Conservation (phyloP, 345 rosid genomes). For the Boechera divaricarpa region DNA sequence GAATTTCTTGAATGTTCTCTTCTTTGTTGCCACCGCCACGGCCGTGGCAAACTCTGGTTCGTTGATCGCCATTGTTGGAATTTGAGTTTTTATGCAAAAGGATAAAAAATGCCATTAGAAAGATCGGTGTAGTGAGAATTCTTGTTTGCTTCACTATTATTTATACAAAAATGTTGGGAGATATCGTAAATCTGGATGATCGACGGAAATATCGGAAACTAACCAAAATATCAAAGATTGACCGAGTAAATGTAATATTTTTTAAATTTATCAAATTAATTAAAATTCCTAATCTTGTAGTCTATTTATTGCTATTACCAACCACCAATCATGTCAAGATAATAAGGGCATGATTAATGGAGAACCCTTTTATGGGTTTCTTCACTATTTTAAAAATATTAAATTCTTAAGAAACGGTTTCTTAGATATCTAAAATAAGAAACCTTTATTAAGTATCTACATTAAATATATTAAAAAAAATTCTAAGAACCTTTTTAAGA, state of each 20-base stretch:
- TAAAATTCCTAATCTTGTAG: neutral
- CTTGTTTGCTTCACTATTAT: slow-evolving; percentile 6
- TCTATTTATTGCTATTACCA: neutral
- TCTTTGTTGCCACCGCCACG: slow-evolving; percentile 55
- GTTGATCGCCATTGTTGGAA: slow-evolving; percentile 51
- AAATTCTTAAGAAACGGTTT: no score
- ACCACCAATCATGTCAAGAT: neutral
- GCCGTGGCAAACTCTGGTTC: slow-evolving; percentile 55
- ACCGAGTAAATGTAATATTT: slow-evolving; percentile 19
- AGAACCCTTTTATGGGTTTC: no score
- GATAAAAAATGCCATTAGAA: slow-evolving; percentile 38
- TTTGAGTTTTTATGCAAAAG: slow-evolving; percentile 6
- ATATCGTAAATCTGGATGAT: slow-evolving; percentile 4
- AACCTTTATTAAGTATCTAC: no score
- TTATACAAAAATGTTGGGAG: slow-evolving; percentile 7
- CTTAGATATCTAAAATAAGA: no score
- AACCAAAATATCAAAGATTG: slow-evolving; percentile 9
- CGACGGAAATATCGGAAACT: slow-evolving; percentile 26
- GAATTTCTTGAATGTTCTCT: slow-evolving; percentile 83
- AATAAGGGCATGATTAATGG: neutral
- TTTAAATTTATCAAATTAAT: slow-evolving; percentile 10
- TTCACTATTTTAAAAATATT: no score
- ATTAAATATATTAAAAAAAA: no score
- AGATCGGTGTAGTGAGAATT: neutral
- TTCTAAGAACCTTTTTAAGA: no score